phyloP scores from a whole-genome alignment of 257 asterid species.

The Asclepias syriaca region DNA sequence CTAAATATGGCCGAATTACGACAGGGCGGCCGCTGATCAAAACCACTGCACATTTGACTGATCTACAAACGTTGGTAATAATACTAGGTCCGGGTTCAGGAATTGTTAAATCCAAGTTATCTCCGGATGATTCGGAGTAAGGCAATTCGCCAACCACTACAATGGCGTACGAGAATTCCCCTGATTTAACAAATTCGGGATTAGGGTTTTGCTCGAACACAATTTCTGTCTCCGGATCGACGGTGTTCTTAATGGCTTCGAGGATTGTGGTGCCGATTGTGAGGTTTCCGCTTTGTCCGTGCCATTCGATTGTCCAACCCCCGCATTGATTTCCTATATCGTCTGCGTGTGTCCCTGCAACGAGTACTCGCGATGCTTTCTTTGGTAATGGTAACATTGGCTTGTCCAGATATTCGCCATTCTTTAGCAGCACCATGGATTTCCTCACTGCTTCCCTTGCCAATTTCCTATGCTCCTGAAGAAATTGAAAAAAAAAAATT shows the following conservation, averaged over 20 bases:
- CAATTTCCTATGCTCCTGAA: conserved; percentile 36
- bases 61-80: conserved; percentile 15
- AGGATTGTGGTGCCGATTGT: conserved; percentile 31
- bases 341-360: conserved; percentile 56
- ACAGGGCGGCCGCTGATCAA: conserved; percentile 24
- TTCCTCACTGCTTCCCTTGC: conserved; percentile 46
- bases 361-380: conserved; percentile 35
- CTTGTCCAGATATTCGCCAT: conserved; percentile 27
- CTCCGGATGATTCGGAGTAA: conserved; percentile 23
- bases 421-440: conserved; percentile 43
- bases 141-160: conserved; percentile 31
- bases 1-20: conserved; percentile 24
- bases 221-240: conserved; percentile 23
- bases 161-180: conserved; percentile 16
- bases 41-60: conserved; percentile 20
- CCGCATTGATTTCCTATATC: conserved; percentile 49
- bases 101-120: conserved; percentile 22
- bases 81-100: conserved; percentile 26
- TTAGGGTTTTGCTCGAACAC: conserved; percentile 24
- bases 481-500: background rate
- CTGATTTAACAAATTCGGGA: conserved; percentile 12
- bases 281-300: conserved; percentile 26
- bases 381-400: conserved; percentile 54
- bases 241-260: conserved; percentile 15
- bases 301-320: conserved; percentile 42